phyloP scores from a whole-genome alignment of 768 basidiomycete genomes.

The Mycena latifolia region DNA sequence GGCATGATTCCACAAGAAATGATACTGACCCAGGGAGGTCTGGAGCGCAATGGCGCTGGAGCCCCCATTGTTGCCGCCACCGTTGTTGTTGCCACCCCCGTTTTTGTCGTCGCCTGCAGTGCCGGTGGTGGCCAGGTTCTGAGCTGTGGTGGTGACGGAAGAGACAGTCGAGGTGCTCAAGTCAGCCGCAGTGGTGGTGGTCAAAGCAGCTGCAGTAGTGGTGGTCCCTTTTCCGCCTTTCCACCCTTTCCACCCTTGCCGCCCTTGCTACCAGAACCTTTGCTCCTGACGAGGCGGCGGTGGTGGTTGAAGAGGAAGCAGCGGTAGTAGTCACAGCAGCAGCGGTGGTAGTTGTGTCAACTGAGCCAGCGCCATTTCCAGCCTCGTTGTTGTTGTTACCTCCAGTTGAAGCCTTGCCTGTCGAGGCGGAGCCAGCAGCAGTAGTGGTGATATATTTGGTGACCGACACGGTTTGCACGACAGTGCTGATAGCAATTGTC shows the following conservation, averaged over 20 bases:
- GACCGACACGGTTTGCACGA: conserved; percentile 16
- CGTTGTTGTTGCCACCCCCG: neutral
- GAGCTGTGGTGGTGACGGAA: too few species aligned
- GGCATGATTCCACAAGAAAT: neutral
- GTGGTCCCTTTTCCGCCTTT: conserved; percentile 1
- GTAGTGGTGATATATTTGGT: conserved; percentile 16
- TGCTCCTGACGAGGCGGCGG: neutral
- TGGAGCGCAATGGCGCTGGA: conserved; percentile 6
- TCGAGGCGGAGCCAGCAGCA: conserved; percentile 4
- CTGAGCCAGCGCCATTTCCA: neutral
- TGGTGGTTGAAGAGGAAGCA: neutral
- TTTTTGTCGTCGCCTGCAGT: too few species aligned
- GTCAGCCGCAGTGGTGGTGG: conserved; percentile 13
- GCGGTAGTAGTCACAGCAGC: neutral
- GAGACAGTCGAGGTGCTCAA: too few species aligned
- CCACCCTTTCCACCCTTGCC: neutral
- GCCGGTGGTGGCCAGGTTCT: too few species aligned
- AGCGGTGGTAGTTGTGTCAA: neutral
- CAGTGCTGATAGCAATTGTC: conserved; percentile 24
- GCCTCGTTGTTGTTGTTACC: neutral
- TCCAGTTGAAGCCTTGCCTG: neutral
- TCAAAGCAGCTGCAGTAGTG: conserved; percentile 1
- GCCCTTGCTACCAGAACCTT: neutral
- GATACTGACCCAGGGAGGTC: conserved; percentile 1
- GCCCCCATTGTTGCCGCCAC: neutral